Conservation (phyloP, 2,329 filamentous ascomycete genomes). For the Ophiostoma fasciatum region DNA sequence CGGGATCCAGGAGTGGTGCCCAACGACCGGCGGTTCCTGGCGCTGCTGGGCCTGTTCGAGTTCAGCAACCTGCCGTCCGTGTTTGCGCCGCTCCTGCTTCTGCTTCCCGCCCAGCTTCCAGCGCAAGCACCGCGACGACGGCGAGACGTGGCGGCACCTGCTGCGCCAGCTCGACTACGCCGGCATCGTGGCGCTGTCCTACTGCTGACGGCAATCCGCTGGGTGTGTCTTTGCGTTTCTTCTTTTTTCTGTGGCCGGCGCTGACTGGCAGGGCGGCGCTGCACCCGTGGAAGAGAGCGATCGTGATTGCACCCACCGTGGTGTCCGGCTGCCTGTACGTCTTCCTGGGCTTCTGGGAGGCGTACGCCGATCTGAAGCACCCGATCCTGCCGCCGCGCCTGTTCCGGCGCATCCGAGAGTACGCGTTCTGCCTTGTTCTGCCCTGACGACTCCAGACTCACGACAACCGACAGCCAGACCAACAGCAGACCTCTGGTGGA, state of each 20-base stretch:
- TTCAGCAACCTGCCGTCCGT: too few relatives aligned
- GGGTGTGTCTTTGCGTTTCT: not conserved
- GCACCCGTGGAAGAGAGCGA: conserved; percentile 5
- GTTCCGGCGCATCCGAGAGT: conserved; percentile 2
- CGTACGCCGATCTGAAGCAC: not conserved
- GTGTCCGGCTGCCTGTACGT: not conserved
- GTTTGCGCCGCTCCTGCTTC: conserved; percentile 12
- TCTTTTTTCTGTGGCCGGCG: not conserved
- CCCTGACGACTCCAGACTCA: too few relatives aligned
- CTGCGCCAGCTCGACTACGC: conserved; percentile 5
- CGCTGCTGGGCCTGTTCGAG: conserved; percentile 16
- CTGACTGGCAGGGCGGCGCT: conserved; percentile 1
- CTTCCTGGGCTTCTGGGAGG: conserved; percentile 7
- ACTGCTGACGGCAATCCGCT: conserved; percentile 2
- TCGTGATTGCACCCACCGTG: conserved; percentile 2
- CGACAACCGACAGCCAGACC: too few relatives aligned
- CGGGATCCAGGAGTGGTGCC: conserved; percentile 15
- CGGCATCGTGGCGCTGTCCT: conserved; percentile 1
- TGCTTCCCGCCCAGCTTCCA: conserved; percentile 22
- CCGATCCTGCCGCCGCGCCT: conserved; percentile 4
- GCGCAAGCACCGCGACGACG: conserved; percentile 16
- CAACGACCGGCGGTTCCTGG: conserved; percentile 13
- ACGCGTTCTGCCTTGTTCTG: not conserved
- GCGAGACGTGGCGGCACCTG: conserved; percentile 13
- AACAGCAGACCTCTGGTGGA: too few relatives aligned